Conservation (phyloP, 176 grass and related monocot species). For the Saccharum officinarum region DNA sequence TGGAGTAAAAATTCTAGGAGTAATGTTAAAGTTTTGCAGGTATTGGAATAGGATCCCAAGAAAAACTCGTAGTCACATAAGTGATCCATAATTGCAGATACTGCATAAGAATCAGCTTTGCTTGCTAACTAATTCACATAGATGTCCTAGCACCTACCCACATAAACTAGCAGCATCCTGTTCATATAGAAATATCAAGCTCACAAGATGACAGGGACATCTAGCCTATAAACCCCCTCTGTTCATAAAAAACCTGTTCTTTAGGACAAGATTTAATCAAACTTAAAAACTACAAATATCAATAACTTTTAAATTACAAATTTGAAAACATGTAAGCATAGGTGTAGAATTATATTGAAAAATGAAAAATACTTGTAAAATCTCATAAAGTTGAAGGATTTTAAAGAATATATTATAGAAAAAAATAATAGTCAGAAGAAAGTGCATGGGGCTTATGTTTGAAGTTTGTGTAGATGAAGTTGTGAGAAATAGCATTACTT, state of each 20-base stretch:
- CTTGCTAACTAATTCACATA: not conserved
- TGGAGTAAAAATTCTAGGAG: not conserved
- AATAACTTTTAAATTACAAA: not conserved
- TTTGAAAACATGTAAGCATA: not conserved
- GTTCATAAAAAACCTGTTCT: not conserved
- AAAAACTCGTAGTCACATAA: not conserved
- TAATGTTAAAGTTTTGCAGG: not conserved
- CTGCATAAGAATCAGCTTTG: not conserved
- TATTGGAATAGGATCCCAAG: slow-evolving; percentile 6
- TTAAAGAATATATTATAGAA: not conserved
- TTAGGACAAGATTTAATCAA: not conserved
- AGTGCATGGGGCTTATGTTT: not conserved
- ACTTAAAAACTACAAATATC: not conserved
- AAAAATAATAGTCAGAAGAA: not conserved
- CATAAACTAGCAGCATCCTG: not conserved
- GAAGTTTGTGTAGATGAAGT: not conserved
- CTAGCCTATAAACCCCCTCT: not conserved
- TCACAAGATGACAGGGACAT: not conserved
- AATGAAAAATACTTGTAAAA: not conserved
- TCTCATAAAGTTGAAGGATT: not conserved
- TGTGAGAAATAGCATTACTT: not conserved
- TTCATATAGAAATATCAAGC: not conserved
- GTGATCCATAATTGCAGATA: not conserved
- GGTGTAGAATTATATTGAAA: not conserved
- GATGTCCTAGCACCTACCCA: not conserved